Base-by-base conservation (phyloP, 148 eudicot genomes). In the Gaultheria prostrata region DNA sequence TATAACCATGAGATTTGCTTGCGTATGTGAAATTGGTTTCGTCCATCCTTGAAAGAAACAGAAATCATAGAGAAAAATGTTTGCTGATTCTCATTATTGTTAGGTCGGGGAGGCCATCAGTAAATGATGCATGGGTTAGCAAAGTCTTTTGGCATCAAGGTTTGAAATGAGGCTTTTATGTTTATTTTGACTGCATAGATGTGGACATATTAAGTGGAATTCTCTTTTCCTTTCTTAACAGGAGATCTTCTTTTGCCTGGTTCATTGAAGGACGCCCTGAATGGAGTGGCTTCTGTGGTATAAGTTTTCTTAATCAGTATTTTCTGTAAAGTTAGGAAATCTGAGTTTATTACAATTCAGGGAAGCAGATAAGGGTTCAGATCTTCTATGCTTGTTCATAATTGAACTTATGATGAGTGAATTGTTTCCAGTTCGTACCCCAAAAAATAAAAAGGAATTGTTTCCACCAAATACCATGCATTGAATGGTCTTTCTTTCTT, bases 211-310 rank as follows among this genome's bases (percentile, higher is more conserved):
- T n/a, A n/a, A n/a, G n/a, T n/a, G n/a, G n/a, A n/a, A n/a, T n/a
- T n/a, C n/a, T n/a, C n/a, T n/a, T n/a, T n/a, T n/a, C n/a, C n/a
- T n/a, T n/a, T n/a, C n/a, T n/a, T n/a, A n/a, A n/a, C n/a, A n/a
- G n/a, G n/a, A 32, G 83, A 90, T 81, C 88, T 92, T 69, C 89
- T 90, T 79, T 83, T 85, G 45, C 87, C 91, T 43, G 94, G 90
- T 70, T 87, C 92, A 26, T 75, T 88, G 50, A 89, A 89, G 83
- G 90, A 89, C 61, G 89, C 91, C 75, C 82, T 92, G 84, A 82
- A 82, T 81, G 94, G 94, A 86, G 94, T 90, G 85, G 89, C 92
- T 78, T 90, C 90, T 83, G 89, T 92, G 85, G 94, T 92, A 92
- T 43, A 45, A 21, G 78, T 79, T 67, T 49, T 33, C 30, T 78